These are phyloP conservation scores for Ascoidea rubescens DNA, from an alignment of 805 yeast genomes.

Conservation along the genomic window DNA sequence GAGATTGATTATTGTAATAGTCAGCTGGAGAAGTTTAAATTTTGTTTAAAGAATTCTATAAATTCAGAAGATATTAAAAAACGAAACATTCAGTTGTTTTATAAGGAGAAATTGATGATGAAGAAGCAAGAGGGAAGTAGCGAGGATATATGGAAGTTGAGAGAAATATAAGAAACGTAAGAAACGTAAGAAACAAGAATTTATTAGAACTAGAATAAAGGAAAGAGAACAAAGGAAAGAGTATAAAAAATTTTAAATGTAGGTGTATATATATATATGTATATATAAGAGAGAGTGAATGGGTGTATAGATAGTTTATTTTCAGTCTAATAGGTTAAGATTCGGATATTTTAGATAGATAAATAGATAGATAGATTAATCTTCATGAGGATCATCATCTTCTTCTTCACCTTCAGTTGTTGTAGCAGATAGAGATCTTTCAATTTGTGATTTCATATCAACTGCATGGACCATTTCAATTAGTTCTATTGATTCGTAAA, in stretches of 20 bases:
- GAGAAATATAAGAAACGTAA: background rate
- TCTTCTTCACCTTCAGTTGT: too few species aligned
- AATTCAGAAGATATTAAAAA: conserved; percentile 22
- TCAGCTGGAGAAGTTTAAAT: conserved; percentile 64
- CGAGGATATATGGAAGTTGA: conserved; percentile 70
- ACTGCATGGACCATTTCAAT: background rate
- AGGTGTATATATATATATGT: background rate
- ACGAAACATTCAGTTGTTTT: conserved; percentile 49
- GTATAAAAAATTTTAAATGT: background rate
- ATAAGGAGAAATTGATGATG: conserved; percentile 46
- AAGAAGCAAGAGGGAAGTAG: conserved; percentile 58
- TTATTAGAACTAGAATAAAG: too few species aligned
- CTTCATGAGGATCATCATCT: too few species aligned
- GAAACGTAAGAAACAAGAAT: background rate
- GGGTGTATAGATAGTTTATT: background rate
- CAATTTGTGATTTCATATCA: background rate
- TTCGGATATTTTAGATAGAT: too few species aligned
- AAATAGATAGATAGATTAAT: too few species aligned
- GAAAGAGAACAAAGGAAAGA: background rate
- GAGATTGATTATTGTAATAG: conserved; percentile 56
- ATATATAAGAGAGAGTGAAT: background rate
- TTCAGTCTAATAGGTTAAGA: too few species aligned
- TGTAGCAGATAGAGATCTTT: background rate
- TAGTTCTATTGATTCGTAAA: background rate
- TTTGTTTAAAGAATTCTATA: conserved; percentile 53